Base-by-base conservation (phyloP, 495 filamentous ascomycete genomes). In the Lasiosphaeria ovina region DNA sequence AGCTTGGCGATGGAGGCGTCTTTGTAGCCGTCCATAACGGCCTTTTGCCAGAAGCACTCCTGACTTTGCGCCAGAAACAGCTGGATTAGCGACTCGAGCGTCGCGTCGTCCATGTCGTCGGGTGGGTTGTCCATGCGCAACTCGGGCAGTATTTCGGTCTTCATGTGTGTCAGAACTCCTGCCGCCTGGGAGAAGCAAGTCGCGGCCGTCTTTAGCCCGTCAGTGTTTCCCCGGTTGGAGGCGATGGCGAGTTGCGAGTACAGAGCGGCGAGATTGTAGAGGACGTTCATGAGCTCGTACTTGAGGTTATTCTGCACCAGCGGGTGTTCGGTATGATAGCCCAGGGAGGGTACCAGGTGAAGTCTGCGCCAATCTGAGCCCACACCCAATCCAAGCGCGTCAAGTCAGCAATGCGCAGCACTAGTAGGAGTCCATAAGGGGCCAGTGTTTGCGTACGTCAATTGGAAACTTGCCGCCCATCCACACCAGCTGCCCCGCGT, bases 1-100 rank as follows among this genome's bases (percentile, higher is more conserved):
- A 98, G 79, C 69, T 92, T 92, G 4, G 94, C 90, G 56, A 98
- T 96, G 0, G 89, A 89, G 9, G 84, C 88, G 69, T 98, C 94
- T 67, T 95, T 96, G 69, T 96, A 83, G 10, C 87, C 87, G 69
- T 97, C 94, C 79, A 93, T 93, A 24, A 96, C 94, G 3, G 95
- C 94, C 69, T 96, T 98, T 57, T 93, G 88, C 94, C 94, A 98
- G 73, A 93, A 97, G 70, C 93, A 97, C 73, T 98, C 94, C 66
- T 98, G 94, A 40, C 87, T 92, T 69, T 98, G 93, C 12, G 91
- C 94, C 1, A 98, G 80, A 52, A 96, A 81, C 38, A 98, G 81
- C 67, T 93, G 82, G 62, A 90, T 87, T 16, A 97, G 77, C 54
- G 91, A 91, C 65, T 92, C 89, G 33, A 98, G 74, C 0, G 93